Evolutionary conservation across 306 rosid genomes (phyloP).

Genomic region (Acacia confusa): DNA sequence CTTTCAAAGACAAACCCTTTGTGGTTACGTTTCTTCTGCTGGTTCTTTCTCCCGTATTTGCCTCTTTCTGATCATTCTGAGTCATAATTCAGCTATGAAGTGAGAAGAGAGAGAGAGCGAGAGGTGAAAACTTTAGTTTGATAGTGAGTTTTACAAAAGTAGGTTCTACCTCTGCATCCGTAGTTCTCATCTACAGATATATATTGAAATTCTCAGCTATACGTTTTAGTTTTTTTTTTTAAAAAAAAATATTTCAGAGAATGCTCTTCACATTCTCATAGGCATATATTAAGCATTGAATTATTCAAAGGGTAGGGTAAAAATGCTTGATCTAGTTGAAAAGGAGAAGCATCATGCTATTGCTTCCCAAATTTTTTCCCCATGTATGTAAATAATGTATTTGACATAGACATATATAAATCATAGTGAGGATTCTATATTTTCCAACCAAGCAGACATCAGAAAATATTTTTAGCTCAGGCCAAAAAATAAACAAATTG

Average conservation of each 20-base stretch:
- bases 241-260: neutral
- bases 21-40: slow-evolving; percentile 31
- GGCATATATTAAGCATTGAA: slow-evolving; percentile 23
- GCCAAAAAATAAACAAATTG: too few relatives aligned
- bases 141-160: neutral
- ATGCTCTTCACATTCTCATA: neutral
- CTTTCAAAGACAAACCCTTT: slow-evolving; percentile 47
- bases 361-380: slow-evolving; percentile 28
- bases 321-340: neutral
- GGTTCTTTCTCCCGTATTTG: slow-evolving; percentile 32
- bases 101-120: neutral
- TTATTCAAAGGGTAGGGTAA: slow-evolving; percentile 26
- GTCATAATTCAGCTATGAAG: neutral
- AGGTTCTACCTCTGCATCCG: neutral
- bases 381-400: slow-evolving; percentile 31
- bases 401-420: neutral
- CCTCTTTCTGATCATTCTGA: slow-evolving; percentile 35
- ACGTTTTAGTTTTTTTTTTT: neutral
- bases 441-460: neutral
- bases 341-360: slow-evolving; percentile 25
- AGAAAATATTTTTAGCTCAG: too few relatives aligned
- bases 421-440: neutral
- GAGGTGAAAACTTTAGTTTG: neutral
- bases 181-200: neutral
- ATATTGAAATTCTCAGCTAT: neutral